phyloP scores from a whole-genome alignment of 495 filamentous ascomycete genomes.

The Aspergillus funiculosus region DNA sequence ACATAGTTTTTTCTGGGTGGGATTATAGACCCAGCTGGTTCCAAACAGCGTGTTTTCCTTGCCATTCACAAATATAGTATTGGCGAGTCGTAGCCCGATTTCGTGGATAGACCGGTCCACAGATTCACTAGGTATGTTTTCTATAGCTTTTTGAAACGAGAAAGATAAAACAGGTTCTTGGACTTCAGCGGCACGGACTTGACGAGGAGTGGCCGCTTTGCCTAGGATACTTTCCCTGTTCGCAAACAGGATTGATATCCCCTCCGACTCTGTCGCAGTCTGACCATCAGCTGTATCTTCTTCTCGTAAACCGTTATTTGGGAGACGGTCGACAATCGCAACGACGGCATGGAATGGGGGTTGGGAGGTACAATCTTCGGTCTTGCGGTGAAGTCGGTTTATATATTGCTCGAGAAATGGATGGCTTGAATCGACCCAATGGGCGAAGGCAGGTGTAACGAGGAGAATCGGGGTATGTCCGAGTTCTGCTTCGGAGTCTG shows the following conservation, averaged over 20 bases:
- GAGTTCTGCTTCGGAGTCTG: conserved; percentile 7
- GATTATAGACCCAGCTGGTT: conserved; percentile 47
- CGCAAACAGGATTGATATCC: conserved; percentile 32
- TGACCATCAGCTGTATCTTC: neutral
- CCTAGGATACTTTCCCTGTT: conserved; percentile 25
- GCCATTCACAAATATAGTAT: conserved; percentile 71
- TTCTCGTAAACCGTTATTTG: conserved; percentile 13
- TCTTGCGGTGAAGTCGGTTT: conserved; percentile 19
- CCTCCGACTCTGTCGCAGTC: conserved; percentile 24
- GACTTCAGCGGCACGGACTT: conserved; percentile 26
- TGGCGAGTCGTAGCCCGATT: conserved; percentile 59
- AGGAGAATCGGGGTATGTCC: conserved; percentile 31
- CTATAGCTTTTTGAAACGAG: conserved; percentile 16
- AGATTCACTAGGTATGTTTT: neutral
- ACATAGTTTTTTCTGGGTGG: conserved; percentile 16
- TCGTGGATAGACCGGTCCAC: conserved; percentile 19
- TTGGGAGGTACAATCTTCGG: neutral
- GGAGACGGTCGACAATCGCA: conserved; percentile 38
- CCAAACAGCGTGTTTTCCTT: conserved; percentile 54
- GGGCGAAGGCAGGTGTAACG: conserved; percentile 36
- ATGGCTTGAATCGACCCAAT: conserved; percentile 33
- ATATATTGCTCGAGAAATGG: conserved; percentile 31
- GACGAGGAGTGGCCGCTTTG: conserved; percentile 28
- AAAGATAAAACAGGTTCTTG: conserved; percentile 34
- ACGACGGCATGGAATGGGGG: conserved; percentile 25